These are phyloP conservation scores for Tetrahymena borealis DNA, from an alignment of 73 alveolate species.

Conservation along the genomic window DNA sequence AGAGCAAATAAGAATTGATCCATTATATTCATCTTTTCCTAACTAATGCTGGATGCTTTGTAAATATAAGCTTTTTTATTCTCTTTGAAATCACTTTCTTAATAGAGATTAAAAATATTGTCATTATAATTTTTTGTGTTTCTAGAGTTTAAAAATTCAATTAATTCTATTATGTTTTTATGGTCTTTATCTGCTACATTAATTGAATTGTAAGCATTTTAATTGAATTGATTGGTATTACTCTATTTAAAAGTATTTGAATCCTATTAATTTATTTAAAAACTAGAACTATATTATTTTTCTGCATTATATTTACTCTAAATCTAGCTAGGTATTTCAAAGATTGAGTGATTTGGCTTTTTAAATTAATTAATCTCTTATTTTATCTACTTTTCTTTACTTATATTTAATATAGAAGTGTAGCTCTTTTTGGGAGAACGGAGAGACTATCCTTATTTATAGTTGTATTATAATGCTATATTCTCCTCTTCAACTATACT, in stretches of 20 bases:
- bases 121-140: too few relatives aligned
- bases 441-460: background rate
- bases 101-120: too few relatives aligned
- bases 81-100: background rate
- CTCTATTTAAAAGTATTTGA: too few relatives aligned
- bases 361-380: background rate
- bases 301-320: background rate
- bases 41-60: background rate
- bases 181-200: too few relatives aligned
- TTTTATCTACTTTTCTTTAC: background rate
- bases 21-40: background rate
- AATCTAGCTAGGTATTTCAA: background rate
- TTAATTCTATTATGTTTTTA: too few relatives aligned
- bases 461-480: background rate
- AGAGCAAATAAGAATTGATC: background rate
- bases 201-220: too few relatives aligned
- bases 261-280: too few relatives aligned
- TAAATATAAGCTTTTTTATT: background rate
- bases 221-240: too few relatives aligned
- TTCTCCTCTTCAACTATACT: background rate
- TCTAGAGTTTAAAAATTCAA: too few relatives aligned
- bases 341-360: background rate
- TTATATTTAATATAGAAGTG: background rate
- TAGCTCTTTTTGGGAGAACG: background rate
- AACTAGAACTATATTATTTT: too few relatives aligned